Conservation (phyloP, 2,329 filamentous ascomycete genomes). For the Ascochyta lentis region DNA sequence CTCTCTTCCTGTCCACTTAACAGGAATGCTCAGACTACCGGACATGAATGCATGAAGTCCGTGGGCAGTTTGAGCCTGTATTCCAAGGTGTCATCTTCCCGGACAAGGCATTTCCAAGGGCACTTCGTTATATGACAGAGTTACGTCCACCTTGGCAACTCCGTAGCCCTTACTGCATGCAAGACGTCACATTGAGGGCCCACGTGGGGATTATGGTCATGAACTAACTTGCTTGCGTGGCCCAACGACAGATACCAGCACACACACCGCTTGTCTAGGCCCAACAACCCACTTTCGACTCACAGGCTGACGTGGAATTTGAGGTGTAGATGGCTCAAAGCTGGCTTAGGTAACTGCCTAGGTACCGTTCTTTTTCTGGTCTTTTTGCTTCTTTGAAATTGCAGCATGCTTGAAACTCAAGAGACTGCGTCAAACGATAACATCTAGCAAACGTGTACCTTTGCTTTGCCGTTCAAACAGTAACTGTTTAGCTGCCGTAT, state of each 20-base stretch:
- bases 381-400: background rate
- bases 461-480: background rate
- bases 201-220: background rate
- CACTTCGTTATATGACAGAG: slow-evolving; percentile 25
- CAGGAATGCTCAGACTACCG: slow-evolving; percentile 21
- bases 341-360: background rate
- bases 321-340: background rate
- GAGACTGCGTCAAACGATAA: background rate
- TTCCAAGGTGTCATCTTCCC: slow-evolving; percentile 31
- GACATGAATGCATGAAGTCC: slow-evolving; percentile 48
- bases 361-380: background rate
- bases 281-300: background rate
- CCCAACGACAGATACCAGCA: background rate
- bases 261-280: slow-evolving; percentile 8
- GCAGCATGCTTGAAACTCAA: background rate
- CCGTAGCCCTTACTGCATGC: slow-evolving; percentile 4
- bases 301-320: background rate
- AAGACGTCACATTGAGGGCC: slow-evolving; percentile 9
- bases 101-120: slow-evolving; percentile 25
- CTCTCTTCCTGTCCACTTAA: slow-evolving; percentile 28
- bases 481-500: background rate
- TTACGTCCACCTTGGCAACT: slow-evolving; percentile 25
- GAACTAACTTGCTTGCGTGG: slow-evolving; percentile 12
- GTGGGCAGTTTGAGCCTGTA: slow-evolving; percentile 48
- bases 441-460: background rate